Percentiles rank a stretch among this genome's conserved stretches.
Conservation (phyloP, 768 basidiomycete species). For the Boletus reticuloceps region DNA sequence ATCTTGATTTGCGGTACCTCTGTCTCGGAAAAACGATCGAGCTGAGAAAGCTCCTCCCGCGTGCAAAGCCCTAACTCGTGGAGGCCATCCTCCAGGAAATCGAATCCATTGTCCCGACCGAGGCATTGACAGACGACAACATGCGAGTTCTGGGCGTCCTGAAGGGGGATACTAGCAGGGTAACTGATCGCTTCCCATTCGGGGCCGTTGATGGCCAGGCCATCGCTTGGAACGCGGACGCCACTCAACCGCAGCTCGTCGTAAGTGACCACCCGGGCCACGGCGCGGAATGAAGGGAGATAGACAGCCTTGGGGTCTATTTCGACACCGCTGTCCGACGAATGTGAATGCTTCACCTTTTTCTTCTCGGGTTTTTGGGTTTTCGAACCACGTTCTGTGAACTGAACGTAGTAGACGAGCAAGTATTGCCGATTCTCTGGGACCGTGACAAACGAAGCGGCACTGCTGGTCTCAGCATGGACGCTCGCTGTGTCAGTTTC, state of each 20-base stretch:
- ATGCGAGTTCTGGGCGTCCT: constrained; percentile 35
- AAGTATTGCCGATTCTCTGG: constrained; percentile 63
- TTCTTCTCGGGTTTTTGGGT: constrained; percentile 27
- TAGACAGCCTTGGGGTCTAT: constrained; percentile 47
- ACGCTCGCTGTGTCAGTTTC: constrained; percentile 55
- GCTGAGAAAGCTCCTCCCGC: constrained; percentile 20
- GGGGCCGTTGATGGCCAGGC: constrained; percentile 64
- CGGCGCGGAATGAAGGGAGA: constrained; percentile 66
- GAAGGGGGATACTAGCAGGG: constrained; percentile 25
- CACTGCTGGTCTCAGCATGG: constrained; percentile 20
- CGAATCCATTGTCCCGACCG: constrained; percentile 63
- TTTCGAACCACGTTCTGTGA: constrained; percentile 16
- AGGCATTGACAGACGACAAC: constrained; percentile 59
- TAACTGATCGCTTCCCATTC: constrained; percentile 48
- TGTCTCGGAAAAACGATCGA: constrained; percentile 12
- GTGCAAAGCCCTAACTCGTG: constrained; percentile 68
- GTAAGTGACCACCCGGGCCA: constrained; percentile 70
- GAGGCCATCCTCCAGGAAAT: constrained; percentile 79
- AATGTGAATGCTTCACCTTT: constrained; percentile 27
- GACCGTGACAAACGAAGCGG: constrained; percentile 38
- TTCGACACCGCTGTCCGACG: constrained; percentile 25
- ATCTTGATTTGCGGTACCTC: constrained; percentile 43
- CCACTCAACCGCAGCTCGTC: constrained; percentile 71
- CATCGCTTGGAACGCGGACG: constrained; percentile 69
- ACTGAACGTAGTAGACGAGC: constrained; percentile 76